phyloP scores from a whole-genome alignment of 2,329 filamentous ascomycete genomes.

The Ophiocordyceps camponoti-saundersi region DNA sequence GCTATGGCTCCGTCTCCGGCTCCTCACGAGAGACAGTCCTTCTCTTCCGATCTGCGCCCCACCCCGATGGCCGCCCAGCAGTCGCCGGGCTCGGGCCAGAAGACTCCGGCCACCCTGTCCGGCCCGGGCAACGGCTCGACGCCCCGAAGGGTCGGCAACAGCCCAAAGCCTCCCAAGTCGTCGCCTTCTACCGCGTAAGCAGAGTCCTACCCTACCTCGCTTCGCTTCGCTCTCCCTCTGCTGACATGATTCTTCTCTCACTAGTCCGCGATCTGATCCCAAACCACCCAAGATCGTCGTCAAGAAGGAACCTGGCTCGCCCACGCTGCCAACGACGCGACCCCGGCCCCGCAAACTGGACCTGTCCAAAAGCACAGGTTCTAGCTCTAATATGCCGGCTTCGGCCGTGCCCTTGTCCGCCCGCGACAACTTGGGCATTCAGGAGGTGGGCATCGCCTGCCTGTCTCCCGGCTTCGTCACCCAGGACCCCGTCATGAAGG shows the following conservation, averaged over 20 bases:
- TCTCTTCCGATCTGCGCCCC: slow-evolving; percentile 31
- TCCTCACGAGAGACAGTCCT: slow-evolving; percentile 46
- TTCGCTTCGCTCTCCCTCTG: not conserved
- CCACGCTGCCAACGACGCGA: slow-evolving; percentile 55
- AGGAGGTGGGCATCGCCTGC: slow-evolving; percentile 86
- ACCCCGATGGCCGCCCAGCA: slow-evolving; percentile 9
- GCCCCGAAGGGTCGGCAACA: slow-evolving; percentile 31
- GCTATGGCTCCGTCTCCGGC: slow-evolving; percentile 53
- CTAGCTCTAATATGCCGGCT: slow-evolving; percentile 33
- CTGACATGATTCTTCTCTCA: slow-evolving; percentile 4
- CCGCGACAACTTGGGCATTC: slow-evolving; percentile 65
- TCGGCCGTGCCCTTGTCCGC: slow-evolving; percentile 63
- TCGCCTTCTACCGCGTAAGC: slow-evolving; percentile 46
- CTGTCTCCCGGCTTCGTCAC: slow-evolving; percentile 92
- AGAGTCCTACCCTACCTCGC: not conserved
- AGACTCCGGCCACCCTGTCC: slow-evolving; percentile 16
- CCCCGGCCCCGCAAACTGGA: slow-evolving; percentile 53
- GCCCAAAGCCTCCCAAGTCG: slow-evolving; percentile 35
- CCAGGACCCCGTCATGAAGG: slow-evolving; percentile 89
- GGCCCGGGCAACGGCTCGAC: slow-evolving; percentile 20
- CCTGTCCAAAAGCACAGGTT: slow-evolving; percentile 46
- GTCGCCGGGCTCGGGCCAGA: slow-evolving; percentile 25
- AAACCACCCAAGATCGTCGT: slow-evolving; percentile 68
- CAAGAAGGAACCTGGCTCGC: slow-evolving; percentile 90
- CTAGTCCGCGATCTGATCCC: slow-evolving; percentile 5